Evolutionary conservation across 345 rosid species (phyloP).

Genomic region (Psidium guajava): DNA sequence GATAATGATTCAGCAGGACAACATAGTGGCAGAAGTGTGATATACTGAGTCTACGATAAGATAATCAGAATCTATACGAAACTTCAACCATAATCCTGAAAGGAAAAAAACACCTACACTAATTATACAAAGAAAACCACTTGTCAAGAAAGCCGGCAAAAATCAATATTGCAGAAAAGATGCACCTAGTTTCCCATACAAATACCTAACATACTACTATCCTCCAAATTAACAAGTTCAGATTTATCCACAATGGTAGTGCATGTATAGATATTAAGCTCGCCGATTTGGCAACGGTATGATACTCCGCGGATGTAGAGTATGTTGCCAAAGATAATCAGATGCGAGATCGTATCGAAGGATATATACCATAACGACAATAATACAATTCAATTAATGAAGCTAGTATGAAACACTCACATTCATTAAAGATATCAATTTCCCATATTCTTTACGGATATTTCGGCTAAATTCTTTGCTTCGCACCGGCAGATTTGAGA

Average conservation of each 20-base stretch:
- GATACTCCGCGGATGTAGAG: background rate
- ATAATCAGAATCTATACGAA: background rate
- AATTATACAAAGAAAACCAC: background rate
- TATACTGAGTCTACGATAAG: background rate
- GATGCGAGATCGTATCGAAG: background rate
- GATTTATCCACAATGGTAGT: background rate
- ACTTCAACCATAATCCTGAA: background rate
- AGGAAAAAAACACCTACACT: background rate
- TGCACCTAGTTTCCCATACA: background rate
- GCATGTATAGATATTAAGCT: background rate
- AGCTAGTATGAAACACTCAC: conserved; percentile 29
- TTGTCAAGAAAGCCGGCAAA: background rate
- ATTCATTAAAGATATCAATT: conserved; percentile 68
- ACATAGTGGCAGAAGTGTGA: background rate
- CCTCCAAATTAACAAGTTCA: background rate
- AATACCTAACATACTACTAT: background rate
- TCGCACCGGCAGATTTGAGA: conserved; percentile 85
- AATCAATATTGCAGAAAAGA: background rate
- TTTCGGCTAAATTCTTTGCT: conserved; percentile 90
- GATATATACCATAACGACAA: background rate
- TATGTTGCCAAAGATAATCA: background rate
- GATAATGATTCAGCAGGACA: background rate
- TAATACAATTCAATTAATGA: background rate
- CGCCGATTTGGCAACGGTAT: background rate
- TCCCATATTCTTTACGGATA: conserved; percentile 90